phyloP scores from a whole-genome alignment of 2,329 filamentous ascomycete genomes.

The Colletotrichum godetiae region DNA sequence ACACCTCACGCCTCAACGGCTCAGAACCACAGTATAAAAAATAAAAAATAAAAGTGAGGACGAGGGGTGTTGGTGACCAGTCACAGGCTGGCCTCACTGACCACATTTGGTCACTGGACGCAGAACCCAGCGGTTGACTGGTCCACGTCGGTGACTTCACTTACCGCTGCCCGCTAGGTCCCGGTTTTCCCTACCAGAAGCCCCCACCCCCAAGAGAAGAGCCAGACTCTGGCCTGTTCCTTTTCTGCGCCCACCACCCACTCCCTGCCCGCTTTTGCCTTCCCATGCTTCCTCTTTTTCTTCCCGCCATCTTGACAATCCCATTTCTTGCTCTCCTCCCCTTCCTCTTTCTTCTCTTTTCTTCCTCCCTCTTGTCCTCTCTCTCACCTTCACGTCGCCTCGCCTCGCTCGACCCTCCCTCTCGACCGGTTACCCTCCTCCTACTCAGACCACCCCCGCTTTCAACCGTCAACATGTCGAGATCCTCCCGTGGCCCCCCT shows the following conservation, averaged over 20 bases:
- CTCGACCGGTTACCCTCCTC: conserved; percentile 29
- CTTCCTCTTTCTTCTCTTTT: conserved; percentile 38
- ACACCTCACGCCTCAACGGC: not conserved
- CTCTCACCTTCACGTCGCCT: conserved; percentile 12
- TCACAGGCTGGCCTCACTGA: not conserved
- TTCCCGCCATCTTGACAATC: conserved; percentile 43
- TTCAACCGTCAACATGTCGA: conserved; percentile 50
- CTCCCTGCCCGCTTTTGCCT: conserved; percentile 43
- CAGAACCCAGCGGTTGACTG: not conserved
- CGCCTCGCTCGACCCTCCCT: conserved; percentile 32
- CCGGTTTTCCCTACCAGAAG: conserved; percentile 28
- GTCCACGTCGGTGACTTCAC: conserved; percentile 15
- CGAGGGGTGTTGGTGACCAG: conserved; percentile 23
- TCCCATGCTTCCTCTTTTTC: conserved; percentile 42
- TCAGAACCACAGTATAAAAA: not conserved
- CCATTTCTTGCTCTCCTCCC: conserved; percentile 39
- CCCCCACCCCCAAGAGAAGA: conserved; percentile 32
- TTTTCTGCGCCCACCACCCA: conserved; percentile 44
- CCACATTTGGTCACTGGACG: conserved; percentile 12
- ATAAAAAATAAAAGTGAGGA: not conserved
- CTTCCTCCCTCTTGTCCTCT: conserved; percentile 37
- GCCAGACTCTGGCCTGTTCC: conserved; percentile 36
- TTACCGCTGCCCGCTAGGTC: conserved; percentile 20
- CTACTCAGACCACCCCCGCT: conserved; percentile 27
- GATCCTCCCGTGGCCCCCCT: conserved; percentile 50